phyloP scores from a whole-genome alignment of 2,329 filamentous ascomycete genomes.

The Corniculantispora saksenae region DNA sequence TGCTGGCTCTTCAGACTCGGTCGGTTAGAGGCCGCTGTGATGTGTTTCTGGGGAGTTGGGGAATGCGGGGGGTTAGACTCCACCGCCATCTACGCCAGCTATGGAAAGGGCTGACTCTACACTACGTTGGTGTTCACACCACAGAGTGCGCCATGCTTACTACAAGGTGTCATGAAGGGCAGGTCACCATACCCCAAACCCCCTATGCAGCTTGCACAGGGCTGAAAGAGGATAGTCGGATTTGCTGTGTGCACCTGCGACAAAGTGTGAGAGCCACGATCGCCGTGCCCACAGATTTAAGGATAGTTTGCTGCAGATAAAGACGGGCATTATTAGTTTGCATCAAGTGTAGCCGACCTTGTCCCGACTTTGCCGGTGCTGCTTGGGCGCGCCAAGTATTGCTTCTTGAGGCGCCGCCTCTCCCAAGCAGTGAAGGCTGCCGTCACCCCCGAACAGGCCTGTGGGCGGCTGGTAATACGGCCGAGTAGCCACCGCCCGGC shows the following conservation, averaged over 20 bases:
- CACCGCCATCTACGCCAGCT: conserved; percentile 10
- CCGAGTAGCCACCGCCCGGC: background rate
- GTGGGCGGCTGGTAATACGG: background rate
- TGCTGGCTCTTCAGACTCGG: background rate
- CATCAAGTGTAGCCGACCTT: background rate
- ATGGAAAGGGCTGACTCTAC: background rate
- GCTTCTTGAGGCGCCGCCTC: background rate
- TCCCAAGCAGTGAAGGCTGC: background rate
- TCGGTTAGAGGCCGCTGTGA: background rate
- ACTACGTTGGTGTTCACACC: background rate
- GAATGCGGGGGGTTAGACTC: conserved; percentile 7
- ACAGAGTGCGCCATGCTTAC: conserved; percentile 9
- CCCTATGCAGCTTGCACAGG: background rate
- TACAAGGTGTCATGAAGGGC: background rate
- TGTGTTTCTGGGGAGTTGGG: conserved; percentile 19
- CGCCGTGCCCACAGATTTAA: background rate
- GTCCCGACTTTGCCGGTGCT: background rate
- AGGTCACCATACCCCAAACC: background rate
- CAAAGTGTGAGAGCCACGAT: background rate
- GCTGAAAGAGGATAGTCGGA: background rate
- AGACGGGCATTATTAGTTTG: background rate
- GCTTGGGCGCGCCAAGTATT: background rate
- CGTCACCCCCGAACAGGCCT: no score
- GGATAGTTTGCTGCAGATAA: background rate
- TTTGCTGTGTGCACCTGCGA: background rate